phyloP scores from a whole-genome alignment of 164 flowering plant genomes.

The Macadamia integrifolia region DNA sequence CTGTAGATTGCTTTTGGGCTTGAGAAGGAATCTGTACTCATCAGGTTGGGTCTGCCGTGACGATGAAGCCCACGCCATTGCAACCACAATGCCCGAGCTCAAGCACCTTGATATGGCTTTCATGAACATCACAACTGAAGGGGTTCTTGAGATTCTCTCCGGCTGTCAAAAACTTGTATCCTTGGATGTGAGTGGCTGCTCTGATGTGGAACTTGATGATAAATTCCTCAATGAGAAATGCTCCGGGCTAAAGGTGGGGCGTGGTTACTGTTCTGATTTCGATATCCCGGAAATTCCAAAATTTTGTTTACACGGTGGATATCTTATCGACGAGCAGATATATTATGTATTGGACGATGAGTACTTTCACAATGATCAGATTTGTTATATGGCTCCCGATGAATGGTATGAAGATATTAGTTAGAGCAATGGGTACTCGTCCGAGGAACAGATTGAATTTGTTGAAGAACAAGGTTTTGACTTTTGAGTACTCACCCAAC shows the following conservation, averaged over 20 bases:
- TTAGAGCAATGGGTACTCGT: too few species aligned
- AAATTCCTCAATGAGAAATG: constrained; percentile 17
- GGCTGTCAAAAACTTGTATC: constrained; percentile 38
- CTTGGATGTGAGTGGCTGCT: constrained; percentile 69
- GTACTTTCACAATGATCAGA: too few species aligned
- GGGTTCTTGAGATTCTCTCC: constrained; percentile 26
- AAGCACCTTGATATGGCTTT: constrained; percentile 67
- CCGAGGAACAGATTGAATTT: too few species aligned
- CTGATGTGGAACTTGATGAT: constrained; percentile 45
- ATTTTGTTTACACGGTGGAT: too few species aligned
- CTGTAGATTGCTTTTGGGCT: constrained; percentile 42
- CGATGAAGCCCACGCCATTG: constrained; percentile 76
- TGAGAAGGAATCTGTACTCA: constrained; percentile 64
- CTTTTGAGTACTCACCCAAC: too few species aligned
- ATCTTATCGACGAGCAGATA: too few species aligned
- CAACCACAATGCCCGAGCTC: constrained; percentile 69
- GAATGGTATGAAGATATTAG: too few species aligned
- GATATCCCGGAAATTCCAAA: too few species aligned
- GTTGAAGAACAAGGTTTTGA: too few species aligned
- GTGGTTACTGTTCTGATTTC: too few species aligned
- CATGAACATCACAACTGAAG: constrained; percentile 27
- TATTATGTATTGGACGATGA: too few species aligned
- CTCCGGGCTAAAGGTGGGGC: constrained; percentile 25
- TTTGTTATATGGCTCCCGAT: too few species aligned
- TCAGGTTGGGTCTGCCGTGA: constrained; percentile 36